phyloP scores from a whole-genome alignment of 495 filamentous ascomycete species.

The Aspergillus heteromorphus region DNA sequence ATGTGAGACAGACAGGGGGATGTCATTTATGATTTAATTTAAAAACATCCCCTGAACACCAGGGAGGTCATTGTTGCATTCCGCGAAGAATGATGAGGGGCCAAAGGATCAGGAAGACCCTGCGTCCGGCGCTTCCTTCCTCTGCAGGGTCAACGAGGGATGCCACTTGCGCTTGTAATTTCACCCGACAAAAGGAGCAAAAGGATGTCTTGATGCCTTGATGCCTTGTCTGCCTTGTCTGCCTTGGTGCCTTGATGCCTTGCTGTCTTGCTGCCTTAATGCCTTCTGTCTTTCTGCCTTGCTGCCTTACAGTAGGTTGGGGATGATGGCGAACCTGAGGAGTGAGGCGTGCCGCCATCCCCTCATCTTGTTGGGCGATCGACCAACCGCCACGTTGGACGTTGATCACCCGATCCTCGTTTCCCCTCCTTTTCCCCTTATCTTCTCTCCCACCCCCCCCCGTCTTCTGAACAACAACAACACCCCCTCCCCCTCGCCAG shows the following conservation, averaged over 20 bases:
- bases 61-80: neutral
- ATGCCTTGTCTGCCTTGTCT: neutral
- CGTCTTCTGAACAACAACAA: neutral
- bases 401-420: constrained; percentile 10
- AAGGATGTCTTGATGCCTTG: neutral
- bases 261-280: neutral
- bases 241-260: neutral
- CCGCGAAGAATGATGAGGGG: neutral
- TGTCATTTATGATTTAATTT: neutral
- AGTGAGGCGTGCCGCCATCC: neutral
- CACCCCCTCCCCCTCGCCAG: too few species aligned
- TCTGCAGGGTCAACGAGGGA: too few species aligned
- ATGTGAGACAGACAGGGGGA: neutral
- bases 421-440: constrained; percentile 8
- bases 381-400: constrained; percentile 7
- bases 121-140: too few species aligned
- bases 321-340: neutral
- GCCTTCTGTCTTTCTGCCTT: neutral
- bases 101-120: too few species aligned
- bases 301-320: neutral
- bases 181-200: too few species aligned
- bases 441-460: neutral
- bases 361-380: constrained; percentile 12
- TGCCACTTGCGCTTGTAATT: neutral
- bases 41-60: neutral